These are phyloP conservation scores for Skeletonema tropicum DNA, from an alignment of 108 stramenopile genomes.

Conservation along the genomic window DNA sequence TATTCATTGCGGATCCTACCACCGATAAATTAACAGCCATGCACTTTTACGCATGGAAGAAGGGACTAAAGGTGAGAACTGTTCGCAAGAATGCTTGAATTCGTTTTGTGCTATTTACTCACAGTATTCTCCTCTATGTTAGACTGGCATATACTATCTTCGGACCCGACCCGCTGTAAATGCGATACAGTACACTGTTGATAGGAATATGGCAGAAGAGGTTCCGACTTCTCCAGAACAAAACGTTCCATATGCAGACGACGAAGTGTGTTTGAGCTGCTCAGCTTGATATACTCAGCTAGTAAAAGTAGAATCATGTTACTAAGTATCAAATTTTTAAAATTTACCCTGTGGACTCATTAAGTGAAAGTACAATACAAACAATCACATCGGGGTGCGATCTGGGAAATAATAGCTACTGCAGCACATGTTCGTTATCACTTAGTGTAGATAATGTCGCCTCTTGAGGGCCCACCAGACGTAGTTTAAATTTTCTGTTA, in stretches of 20 bases:
- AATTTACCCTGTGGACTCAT: neutral
- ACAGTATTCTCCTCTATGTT: neutral
- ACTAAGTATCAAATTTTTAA: too few species aligned
- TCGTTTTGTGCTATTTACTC: neutral
- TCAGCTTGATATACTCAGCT: constrained; percentile 20
- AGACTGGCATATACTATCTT: constrained; percentile 99
- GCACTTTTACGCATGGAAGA: constrained; percentile 99
- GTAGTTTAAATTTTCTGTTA: too few species aligned
- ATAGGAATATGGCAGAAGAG: constrained; percentile 55
- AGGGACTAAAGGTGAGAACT: constrained; percentile 81
- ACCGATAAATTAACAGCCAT: constrained; percentile 93
- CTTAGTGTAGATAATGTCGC: too few species aligned
- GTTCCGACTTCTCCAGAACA: constrained; percentile 1
- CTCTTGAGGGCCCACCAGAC: too few species aligned
- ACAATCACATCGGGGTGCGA: too few species aligned
- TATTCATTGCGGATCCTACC: constrained; percentile 95
- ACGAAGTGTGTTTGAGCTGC: constrained; percentile 48
- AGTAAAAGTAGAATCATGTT: too few species aligned
- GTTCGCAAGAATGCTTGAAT: neutral
- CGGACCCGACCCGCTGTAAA: constrained; percentile 94
- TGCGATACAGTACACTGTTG: constrained; percentile 98
- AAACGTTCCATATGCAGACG: constrained; percentile 5
- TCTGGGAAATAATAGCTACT: too few species aligned
- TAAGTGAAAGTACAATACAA: too few species aligned
- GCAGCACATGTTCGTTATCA: too few species aligned